phyloP scores from a whole-genome alignment of 139 green algal genomes.

The Closterium sp. region DNA sequence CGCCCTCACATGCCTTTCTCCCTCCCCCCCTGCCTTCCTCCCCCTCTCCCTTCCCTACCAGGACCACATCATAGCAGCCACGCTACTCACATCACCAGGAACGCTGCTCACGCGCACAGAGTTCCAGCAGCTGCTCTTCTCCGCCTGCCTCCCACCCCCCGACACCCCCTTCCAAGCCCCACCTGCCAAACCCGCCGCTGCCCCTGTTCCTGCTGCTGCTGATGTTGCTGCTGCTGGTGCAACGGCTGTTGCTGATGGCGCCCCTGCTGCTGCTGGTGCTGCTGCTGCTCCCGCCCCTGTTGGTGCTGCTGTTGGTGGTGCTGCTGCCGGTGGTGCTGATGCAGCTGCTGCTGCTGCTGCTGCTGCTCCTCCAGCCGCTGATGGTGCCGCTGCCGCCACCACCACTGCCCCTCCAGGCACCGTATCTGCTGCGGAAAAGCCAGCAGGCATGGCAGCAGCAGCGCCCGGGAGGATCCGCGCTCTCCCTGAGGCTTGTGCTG shows the following conservation, averaged over 20 bases:
- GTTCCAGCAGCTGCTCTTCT: slow-evolving; percentile 74
- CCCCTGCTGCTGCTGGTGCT: too few species aligned
- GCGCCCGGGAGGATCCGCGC: background rate
- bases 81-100: slow-evolving; percentile 82
- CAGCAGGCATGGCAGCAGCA: background rate
- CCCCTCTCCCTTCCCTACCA: background rate
- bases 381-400: too few species aligned
- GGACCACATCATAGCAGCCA: slow-evolving; percentile 86
- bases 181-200: background rate
- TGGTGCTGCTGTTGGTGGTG: too few species aligned
- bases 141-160: slow-evolving; percentile 27
- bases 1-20: background rate
- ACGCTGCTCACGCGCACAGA: slow-evolving; percentile 73
- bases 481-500: background rate
- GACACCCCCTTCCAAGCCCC: background rate
- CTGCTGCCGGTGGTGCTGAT: background rate
- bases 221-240: background rate
- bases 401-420: background rate
- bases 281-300: too few species aligned
- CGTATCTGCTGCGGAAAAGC: background rate
- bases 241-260: background rate
- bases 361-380: background rate
- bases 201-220: background rate
- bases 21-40: background rate
- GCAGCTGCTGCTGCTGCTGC: background rate